Percentiles rank a stretch among this genome's conserved stretches.
Conservation (phyloP, 2,329 filamentous ascomycete species). For the Colletotrichum falcatum region DNA sequence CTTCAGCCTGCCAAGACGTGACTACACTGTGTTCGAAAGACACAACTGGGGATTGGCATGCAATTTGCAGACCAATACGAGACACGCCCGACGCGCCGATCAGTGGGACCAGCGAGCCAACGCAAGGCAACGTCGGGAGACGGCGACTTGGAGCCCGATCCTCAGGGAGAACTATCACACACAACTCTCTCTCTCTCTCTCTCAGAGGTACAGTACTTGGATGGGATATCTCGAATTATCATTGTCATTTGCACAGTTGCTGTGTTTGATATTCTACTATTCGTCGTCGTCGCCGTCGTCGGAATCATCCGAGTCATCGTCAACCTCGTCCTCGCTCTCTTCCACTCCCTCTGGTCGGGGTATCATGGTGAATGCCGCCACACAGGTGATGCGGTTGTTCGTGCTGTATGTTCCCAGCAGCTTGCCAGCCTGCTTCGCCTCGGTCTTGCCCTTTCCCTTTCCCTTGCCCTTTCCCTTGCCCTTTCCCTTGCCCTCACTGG, state of each 20-base stretch:
- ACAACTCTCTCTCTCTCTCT: not conserved
- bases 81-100: conserved; percentile 31
- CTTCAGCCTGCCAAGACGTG: conserved; percentile 1
- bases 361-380: conserved; percentile 88
- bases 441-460: conserved; percentile 42
- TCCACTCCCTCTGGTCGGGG: conserved; percentile 71
- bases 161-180: not conserved
- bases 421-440: conserved; percentile 64
- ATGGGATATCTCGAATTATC: conserved; percentile 24
- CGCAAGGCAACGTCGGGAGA: not conserved
- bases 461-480: conserved; percentile 43
- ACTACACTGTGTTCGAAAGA: not conserved
- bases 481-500: conserved; percentile 48
- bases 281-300: conserved; percentile 57
- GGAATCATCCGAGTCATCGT: conserved; percentile 53
- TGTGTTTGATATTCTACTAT: conserved; percentile 45
- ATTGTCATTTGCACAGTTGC: not conserved
- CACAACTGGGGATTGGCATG: conserved; percentile 26
- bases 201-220: not conserved
- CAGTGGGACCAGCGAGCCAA: conserved; percentile 24
- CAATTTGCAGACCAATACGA: conserved; percentile 32
- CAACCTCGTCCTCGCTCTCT: conserved; percentile 67
- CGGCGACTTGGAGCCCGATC: not conserved
- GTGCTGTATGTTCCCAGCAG: conserved; percentile 86
- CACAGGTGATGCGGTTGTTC: conserved; percentile 88